A percentile compares a stretch with the other conserved stretches of the same genome.
Evolutionary conservation across 306 rosid genomes (phyloP).

Genomic region (Vigna radiata): DNA sequence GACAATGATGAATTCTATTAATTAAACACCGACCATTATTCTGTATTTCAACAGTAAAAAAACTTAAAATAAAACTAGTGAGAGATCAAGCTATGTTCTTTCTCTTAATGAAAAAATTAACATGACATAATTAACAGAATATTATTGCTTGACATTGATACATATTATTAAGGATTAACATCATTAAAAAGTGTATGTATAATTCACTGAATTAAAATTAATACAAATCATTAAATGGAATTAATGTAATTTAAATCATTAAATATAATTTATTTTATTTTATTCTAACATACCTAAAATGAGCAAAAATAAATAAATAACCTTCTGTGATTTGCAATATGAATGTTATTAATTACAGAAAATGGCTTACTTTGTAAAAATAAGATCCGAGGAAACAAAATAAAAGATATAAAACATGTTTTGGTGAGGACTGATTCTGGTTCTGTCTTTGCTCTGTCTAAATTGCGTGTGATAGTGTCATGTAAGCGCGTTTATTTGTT

Average conservation of each 20-base stretch:
- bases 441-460: constrained; percentile 8
- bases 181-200: not conserved
- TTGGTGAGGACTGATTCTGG: constrained; percentile 20
- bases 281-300: too few relatives aligned
- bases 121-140: too few relatives aligned
- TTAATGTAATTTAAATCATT: not conserved
- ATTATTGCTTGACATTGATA: too few relatives aligned
- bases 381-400: not conserved
- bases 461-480: not conserved
- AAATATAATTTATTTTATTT: not conserved
- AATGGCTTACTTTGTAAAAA: not conserved
- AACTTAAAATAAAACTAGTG: too few relatives aligned
- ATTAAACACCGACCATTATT: not conserved
- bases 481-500: constrained; percentile 10
- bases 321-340: not conserved
- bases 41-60: not conserved
- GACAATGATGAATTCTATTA: not conserved
- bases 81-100: too few relatives aligned
- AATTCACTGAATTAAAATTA: not conserved
- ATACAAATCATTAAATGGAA: not conserved
- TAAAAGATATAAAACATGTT: not conserved
- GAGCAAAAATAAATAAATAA: too few relatives aligned
- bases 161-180: too few relatives aligned
- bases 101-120: too few relatives aligned
- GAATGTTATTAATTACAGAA: not conserved